These are phyloP conservation scores for Cyclanthera cordifolia DNA, from an alignment of 306 rosid species.

Conservation along the genomic window DNA sequence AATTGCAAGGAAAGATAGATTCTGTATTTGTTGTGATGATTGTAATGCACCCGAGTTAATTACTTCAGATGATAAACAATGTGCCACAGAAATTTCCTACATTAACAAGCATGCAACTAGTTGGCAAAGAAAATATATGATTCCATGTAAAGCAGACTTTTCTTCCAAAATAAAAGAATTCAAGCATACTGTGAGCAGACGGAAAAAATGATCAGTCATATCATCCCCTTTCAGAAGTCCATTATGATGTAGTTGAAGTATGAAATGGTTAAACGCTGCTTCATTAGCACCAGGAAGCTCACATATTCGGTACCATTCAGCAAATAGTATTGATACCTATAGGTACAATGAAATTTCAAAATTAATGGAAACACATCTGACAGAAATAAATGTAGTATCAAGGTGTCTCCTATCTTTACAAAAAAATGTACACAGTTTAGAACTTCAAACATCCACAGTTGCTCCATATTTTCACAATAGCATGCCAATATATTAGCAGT, in stretches of 20 bases:
- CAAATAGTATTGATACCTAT: slow-evolving; percentile 65
- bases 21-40: slow-evolving; percentile 53
- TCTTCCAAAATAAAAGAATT: slow-evolving; percentile 7
- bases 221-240: slow-evolving; percentile 93
- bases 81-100: slow-evolving; percentile 73
- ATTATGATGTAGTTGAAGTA: slow-evolving; percentile 59
- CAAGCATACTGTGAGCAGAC: slow-evolving; percentile 43
- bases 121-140: not conserved
- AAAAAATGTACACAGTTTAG: too few species aligned
- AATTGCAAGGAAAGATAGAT: slow-evolving; percentile 72
- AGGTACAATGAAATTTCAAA: slow-evolving; percentile 4
- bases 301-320: slow-evolving; percentile 81
- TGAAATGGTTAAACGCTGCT: slow-evolving; percentile 45
- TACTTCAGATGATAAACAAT: slow-evolving; percentile 69
- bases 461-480: too few species aligned
- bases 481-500: too few species aligned
- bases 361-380: not conserved
- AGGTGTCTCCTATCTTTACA: too few species aligned
- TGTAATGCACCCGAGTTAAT: slow-evolving; percentile 52
- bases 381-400: too few species aligned
- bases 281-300: slow-evolving; percentile 78
- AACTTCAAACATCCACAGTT: too few species aligned
- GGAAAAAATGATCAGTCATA: slow-evolving; percentile 73
- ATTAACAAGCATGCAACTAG: not conserved
- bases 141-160: not conserved